Evolutionary conservation across 176 grass and related monocot species (phyloP).

Genomic region (Elaeis guineensis): DNA sequence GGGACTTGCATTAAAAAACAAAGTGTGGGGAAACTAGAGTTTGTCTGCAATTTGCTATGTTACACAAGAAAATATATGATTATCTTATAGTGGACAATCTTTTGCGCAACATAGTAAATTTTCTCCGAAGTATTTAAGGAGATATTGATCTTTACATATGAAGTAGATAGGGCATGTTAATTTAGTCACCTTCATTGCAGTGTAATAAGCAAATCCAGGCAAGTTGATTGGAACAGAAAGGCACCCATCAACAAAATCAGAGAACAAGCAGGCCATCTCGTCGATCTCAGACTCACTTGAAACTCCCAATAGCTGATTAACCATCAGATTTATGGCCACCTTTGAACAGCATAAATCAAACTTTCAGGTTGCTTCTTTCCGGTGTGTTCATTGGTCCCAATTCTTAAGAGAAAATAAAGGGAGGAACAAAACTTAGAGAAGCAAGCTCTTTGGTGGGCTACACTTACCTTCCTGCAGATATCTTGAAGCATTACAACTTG

Average conservation of each 20-base stretch:
- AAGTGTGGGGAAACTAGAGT: too few species aligned
- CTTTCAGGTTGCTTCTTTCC: neutral
- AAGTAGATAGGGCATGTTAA: too few species aligned
- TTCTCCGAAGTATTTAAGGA: too few species aligned
- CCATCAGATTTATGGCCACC: constrained; percentile 15
- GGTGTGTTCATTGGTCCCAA: too few species aligned
- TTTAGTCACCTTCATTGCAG: constrained; percentile 10
- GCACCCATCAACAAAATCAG: constrained; percentile 10
- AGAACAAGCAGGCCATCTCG: constrained; percentile 1
- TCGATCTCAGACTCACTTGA: neutral
- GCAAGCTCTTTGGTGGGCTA: neutral
- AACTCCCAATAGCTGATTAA: constrained; percentile 9
- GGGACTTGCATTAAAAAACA: too few species aligned
- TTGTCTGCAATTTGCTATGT: too few species aligned
- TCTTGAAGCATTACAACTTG: constrained; percentile 5
- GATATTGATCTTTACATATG: too few species aligned
- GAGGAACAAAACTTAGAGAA: too few species aligned
- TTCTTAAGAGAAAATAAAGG: too few species aligned
- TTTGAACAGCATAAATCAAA: neutral
- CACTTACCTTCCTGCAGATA: constrained; percentile 7
- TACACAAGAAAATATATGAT: too few species aligned
- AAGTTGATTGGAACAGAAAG: constrained; percentile 10
- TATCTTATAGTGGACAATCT: too few species aligned
- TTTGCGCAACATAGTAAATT: too few species aligned
- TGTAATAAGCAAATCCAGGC: constrained; percentile 8